These are phyloP conservation scores for Suillus plorans DNA, from an alignment of 768 basidiomycete species.

Conservation along the genomic window DNA sequence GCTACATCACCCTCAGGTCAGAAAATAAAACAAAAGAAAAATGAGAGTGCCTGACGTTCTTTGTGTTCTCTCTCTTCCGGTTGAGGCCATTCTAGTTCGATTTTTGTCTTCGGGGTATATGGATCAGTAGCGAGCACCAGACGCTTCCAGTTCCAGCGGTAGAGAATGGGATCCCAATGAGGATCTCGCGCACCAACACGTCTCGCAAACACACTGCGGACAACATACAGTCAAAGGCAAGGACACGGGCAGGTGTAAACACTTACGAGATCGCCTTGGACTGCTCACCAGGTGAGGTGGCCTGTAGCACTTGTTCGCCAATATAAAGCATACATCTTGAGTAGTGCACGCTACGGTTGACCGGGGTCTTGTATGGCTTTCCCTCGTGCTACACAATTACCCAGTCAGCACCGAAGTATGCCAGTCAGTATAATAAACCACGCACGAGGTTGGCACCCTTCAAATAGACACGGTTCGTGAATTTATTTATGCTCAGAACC, in stretches of 20 bases:
- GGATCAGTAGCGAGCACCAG: slow-evolving; percentile 68
- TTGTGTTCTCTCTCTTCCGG: slow-evolving; percentile 39
- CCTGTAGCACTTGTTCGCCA: slow-evolving; percentile 61
- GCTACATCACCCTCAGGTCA: slow-evolving; percentile 14
- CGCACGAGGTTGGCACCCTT: slow-evolving; percentile 38
- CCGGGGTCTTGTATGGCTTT: slow-evolving; percentile 21
- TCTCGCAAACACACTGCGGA: slow-evolving; percentile 69
- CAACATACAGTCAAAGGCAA: slow-evolving; percentile 3
- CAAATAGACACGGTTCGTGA: slow-evolving; percentile 68
- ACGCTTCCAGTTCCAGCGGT: slow-evolving; percentile 71
- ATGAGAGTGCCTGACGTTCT: slow-evolving; percentile 18
- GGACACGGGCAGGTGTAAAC: background rate
- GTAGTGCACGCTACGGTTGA: slow-evolving; percentile 57
- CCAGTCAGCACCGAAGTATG: slow-evolving; percentile 3
- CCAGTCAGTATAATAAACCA: slow-evolving; percentile 4
- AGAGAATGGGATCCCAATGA: slow-evolving; percentile 52
- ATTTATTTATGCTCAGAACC: slow-evolving; percentile 70
- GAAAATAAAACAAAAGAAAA: background rate
- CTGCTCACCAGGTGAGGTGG: slow-evolving; percentile 35
- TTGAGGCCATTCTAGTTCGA: slow-evolving; percentile 73
- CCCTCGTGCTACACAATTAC: slow-evolving; percentile 15
- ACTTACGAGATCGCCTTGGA: slow-evolving; percentile 47
- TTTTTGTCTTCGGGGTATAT: slow-evolving; percentile 44
- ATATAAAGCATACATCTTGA: slow-evolving; percentile 79
- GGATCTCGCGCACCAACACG: slow-evolving; percentile 64